These are phyloP conservation scores for Cladosporium austrohemisphaericum DNA, from an alignment of 2,329 filamentous ascomycete genomes.

Conservation along the genomic window DNA sequence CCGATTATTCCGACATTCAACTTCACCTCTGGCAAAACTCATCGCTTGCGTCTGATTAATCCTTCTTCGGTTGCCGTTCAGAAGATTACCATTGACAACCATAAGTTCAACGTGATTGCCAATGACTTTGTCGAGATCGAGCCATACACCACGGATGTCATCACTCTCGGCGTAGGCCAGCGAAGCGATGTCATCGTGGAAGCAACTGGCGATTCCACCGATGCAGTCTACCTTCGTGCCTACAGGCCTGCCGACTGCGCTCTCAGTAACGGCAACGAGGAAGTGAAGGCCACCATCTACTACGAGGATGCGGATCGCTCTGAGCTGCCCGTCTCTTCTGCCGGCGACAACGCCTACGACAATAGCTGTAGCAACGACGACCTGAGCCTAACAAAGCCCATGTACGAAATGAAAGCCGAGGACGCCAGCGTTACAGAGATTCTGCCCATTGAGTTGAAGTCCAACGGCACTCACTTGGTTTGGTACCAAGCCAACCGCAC, in stretches of 20 bases:
- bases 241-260: conserved; percentile 34
- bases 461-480: conserved; percentile 44
- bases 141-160: conserved; percentile 38
- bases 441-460: conserved; percentile 47
- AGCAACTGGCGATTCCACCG: conserved; percentile 30
- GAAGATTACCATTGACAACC: conserved; percentile 44
- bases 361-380: conserved; percentile 57
- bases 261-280: conserved; percentile 26
- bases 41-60: conserved; percentile 43
- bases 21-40: conserved; percentile 39
- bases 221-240: conserved; percentile 38
- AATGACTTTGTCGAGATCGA: conserved; percentile 42
- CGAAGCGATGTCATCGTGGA: conserved; percentile 39
- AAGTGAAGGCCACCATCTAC: conserved; percentile 60
- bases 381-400: conserved; percentile 51
- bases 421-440: conserved; percentile 30
- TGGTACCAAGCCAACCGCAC: conserved; percentile 54
- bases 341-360: conserved; percentile 36
- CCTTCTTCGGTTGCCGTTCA: conserved; percentile 38
- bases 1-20: conserved; percentile 34
- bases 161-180: conserved; percentile 42
- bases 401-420: conserved; percentile 46
- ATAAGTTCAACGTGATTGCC: conserved; percentile 42
- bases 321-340: conserved; percentile 39
- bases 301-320: conserved; percentile 57